Evolutionary conservation across 1,284 basidiomycete genomes (phyloP), one percentile per base, ranked within the genome.

Genomic region (Rhodotorula sp.): DNA sequence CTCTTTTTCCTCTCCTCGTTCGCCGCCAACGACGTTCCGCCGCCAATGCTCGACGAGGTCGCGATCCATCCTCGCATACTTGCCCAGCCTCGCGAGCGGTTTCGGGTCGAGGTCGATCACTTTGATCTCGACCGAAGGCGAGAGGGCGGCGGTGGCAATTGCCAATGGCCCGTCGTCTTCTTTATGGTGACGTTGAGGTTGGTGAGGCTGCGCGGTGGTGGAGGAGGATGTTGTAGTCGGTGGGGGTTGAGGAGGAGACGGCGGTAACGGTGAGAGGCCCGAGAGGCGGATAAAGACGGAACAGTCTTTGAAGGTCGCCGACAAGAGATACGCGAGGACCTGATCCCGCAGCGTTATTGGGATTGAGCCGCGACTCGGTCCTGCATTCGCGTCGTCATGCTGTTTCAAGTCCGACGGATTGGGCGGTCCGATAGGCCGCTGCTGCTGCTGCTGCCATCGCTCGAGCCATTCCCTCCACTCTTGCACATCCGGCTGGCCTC

Each of bases 281-380:
- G 18, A 29, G 56, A 81, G 69, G 3, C 82, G 86, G 53, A 94
- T 78, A 72, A 97, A 90, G 67, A 97, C 80, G 3, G 93, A 95
- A 80, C 94, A 97, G 80, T 98, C 95, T 80, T 97, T 98, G 85
- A 97, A 93, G 18, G 90, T 91, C n/a, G 91, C 91, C 15, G 91
- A 91, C 59, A 97, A 87, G 46, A 92, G 82, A 79, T 93, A 93
- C 6, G 90, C 88, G 62, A 91, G 82, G 58, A 88, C 79, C 74
- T 88, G 86, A 73, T 87, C 85, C 55, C 84, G 83, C 66, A 90
- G 22, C 49, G 8, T 57, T 22, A 12, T 42, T 33, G 33, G 17
- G 26, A 30, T 49, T 33, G 45, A 8, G 22, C 6, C 30, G 53
- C 48, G 64, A 37, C 48, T 5, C 26, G 46, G 20, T 22, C 22